These are phyloP conservation scores for Caryopteris hybrid DNA, from an alignment of 305 asterid genomes.

Conservation along the genomic window DNA sequence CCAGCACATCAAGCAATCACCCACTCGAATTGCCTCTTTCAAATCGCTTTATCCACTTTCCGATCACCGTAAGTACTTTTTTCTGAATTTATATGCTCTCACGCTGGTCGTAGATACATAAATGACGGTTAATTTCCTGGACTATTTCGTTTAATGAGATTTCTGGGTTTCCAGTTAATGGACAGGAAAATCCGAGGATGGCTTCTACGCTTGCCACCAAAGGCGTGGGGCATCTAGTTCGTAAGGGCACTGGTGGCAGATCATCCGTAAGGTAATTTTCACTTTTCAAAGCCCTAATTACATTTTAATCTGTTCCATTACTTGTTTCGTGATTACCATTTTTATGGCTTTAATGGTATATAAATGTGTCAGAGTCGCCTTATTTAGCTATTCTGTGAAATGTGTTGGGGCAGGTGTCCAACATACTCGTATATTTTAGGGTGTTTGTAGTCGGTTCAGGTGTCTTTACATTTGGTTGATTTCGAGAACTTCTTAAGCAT, in stretches of 20 bases:
- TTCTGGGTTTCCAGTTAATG: constrained; percentile 67
- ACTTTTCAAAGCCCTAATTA: constrained; percentile 18
- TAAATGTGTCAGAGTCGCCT: not conserved
- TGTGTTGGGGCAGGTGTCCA: no score
- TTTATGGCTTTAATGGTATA: not conserved
- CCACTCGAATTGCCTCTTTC: constrained; percentile 39
- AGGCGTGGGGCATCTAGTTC: constrained; percentile 81
- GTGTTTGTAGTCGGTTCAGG: no score
- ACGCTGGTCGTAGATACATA: no score
- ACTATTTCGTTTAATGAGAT: no score
- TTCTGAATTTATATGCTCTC: no score
- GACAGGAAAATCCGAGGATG: constrained; percentile 50
- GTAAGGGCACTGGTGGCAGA: constrained; percentile 98
- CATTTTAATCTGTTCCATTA: no score
- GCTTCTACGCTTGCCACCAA: constrained; percentile 70
- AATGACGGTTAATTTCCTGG: no score
- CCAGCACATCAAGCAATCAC: constrained; percentile 40
- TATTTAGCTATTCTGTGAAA: no score
- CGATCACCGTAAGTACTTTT: constrained; percentile 64
- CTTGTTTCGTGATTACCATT: no score
- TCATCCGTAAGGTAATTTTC: constrained; percentile 82
- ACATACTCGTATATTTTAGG: no score
- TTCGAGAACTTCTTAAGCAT: not conserved
- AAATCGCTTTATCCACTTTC: constrained; percentile 34
- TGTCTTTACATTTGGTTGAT: no score